Base-by-base conservation (phyloP, 2,329 filamentous ascomycete species). In the Fusarium sacchari region DNA sequence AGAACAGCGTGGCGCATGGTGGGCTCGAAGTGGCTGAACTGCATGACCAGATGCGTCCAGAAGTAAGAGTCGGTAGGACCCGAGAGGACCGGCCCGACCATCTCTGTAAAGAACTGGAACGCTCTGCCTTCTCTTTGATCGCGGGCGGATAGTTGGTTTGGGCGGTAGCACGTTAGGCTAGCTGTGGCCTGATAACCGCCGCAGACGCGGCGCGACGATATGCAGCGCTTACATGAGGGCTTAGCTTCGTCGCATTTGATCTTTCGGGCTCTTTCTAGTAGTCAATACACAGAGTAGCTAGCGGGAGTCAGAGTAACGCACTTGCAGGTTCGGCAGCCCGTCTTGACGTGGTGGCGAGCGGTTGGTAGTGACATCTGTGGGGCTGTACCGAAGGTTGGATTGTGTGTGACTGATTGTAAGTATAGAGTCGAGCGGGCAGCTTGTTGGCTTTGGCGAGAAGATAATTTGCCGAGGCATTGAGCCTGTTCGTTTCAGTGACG, bases 21-120 rank as follows among this genome's bases (percentile, higher is more conserved):
- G 1, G 72, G 67, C 39, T 71, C 60, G 7, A 66, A 74, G 58
- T 71, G 52, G 42, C 72, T 69, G 24, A 74, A 74, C 44, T 69
- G 71, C 72, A 74, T 74, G 7, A 74, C 72, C 7, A 72, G 58
- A 43, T 66, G 67, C 3, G 71, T 74, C 72, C 72, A 74, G 47
- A 74, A 74, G 28, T 71, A 71, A 6, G 67, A 55, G n/a, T 74
- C 71, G 0, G 68, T 65, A 14, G 71, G 49, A 1, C 71, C 67
- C 4, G 72, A 64, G 1, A 74, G 47, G 1, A 59, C 62, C 2
- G 72, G 71, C 2, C 72, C 67, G 1, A 59, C 71, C 43, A 69
- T 55, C 4, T 66, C 50, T 6, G 40, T 46, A 5, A 74, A 74
- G 50, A 74, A 74, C 28, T 72, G 64, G 37, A 74, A 57, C 4